These are phyloP conservation scores for Saccharomycopsis phalli DNA, from an alignment of 1,139 yeast genomes.

Conservation along the genomic window DNA sequence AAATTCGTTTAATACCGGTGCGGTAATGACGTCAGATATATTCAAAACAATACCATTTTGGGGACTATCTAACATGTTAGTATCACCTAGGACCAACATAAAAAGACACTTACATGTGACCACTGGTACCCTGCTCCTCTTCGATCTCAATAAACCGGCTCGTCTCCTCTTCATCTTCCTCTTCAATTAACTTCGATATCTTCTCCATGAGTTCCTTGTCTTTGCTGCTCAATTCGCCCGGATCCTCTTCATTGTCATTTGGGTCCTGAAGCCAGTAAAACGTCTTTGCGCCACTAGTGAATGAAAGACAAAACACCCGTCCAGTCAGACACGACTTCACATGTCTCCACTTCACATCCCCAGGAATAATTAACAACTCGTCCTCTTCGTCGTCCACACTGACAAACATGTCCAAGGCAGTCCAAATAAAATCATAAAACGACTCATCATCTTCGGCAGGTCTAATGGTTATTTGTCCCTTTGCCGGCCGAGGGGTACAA, in stretches of 20 bases:
- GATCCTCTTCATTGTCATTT: slow-evolving; percentile 49
- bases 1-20: slow-evolving; percentile 33
- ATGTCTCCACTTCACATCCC: slow-evolving; percentile 80
- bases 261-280: slow-evolving; percentile 92
- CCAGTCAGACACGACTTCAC: slow-evolving; percentile 73
- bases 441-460: slow-evolving; percentile 48
- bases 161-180: slow-evolving; percentile 34
- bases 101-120: not conserved
- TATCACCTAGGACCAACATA: not conserved
- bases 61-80: slow-evolving; percentile 1
- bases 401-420: slow-evolving; percentile 38
- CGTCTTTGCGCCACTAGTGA: slow-evolving; percentile 74
- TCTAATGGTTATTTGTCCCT: slow-evolving; percentile 62
- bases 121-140: not conserved
- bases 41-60: too few species aligned
- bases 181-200: slow-evolving; percentile 50
- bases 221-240: slow-evolving; percentile 47
- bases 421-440: slow-evolving; percentile 54
- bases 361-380: slow-evolving; percentile 79
- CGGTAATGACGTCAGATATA: slow-evolving; percentile 36
- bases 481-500: slow-evolving; percentile 70
- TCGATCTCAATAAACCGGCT: too few species aligned
- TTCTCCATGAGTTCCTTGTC: slow-evolving; percentile 48
- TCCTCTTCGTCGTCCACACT: slow-evolving; percentile 40
- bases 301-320: slow-evolving; percentile 75